phyloP scores from a whole-genome alignment of 2,329 filamentous ascomycete species.

The Hypoxylon sp. region DNA sequence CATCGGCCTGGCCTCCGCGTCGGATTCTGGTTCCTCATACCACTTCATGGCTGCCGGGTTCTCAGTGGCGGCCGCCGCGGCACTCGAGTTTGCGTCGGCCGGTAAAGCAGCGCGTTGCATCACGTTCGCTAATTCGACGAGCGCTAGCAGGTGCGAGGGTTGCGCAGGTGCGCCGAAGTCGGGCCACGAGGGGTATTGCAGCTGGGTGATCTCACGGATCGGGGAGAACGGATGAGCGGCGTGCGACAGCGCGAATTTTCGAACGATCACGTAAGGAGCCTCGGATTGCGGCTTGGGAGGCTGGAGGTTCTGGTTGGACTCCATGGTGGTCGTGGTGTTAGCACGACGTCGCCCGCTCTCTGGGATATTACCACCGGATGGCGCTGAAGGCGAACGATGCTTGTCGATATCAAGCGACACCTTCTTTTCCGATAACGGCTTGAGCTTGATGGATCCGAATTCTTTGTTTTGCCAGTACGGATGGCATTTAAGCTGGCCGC shows the following conservation, averaged over 20 bases:
- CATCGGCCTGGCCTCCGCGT: slow-evolving; percentile 72
- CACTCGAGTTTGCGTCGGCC: slow-evolving; percentile 57
- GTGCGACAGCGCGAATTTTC: slow-evolving; percentile 88
- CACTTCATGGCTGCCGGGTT: slow-evolving; percentile 56
- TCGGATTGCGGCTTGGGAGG: slow-evolving; percentile 59
- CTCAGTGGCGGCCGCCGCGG: slow-evolving; percentile 48
- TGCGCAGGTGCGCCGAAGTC: slow-evolving; percentile 95
- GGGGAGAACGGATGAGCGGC: slow-evolving; percentile 81
- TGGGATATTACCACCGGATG: slow-evolving; percentile 41
- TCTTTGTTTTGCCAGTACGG: slow-evolving; percentile 87
- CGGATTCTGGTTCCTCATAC: slow-evolving; percentile 70
- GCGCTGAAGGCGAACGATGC: slow-evolving; percentile 57
- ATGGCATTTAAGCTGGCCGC: slow-evolving; percentile 93
- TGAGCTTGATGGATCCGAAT: slow-evolving; percentile 82
- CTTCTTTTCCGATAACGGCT: slow-evolving; percentile 82
- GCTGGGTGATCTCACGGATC: slow-evolving; percentile 90
- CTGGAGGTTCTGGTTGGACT: slow-evolving; percentile 50
- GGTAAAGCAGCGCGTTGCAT: slow-evolving; percentile 72
- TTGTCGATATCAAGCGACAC: slow-evolving; percentile 79
- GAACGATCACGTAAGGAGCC: slow-evolving; percentile 80
- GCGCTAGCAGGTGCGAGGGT: slow-evolving; percentile 83
- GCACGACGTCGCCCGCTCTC: slow-evolving; percentile 64
- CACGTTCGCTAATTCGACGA: slow-evolving; percentile 88
- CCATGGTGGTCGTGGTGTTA: slow-evolving; percentile 63
- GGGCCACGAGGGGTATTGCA: slow-evolving; percentile 97